Evolutionary conservation across 192 early-diverging fungal species (phyloP).

Genomic region (Coemansia sp.): DNA sequence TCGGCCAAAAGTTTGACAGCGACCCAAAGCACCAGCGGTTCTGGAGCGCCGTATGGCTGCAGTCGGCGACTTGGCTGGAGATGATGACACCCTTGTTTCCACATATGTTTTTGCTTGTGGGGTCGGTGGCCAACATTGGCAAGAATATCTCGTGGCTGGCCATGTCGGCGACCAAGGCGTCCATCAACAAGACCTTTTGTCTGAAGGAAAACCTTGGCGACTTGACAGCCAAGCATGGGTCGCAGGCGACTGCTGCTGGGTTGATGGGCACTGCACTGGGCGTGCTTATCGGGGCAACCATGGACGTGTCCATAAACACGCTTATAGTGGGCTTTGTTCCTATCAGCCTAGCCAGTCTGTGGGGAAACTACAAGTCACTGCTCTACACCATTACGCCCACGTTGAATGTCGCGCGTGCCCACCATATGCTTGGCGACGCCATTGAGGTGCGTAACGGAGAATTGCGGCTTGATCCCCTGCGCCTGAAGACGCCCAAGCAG

Average conservation of each 20-base stretch:
- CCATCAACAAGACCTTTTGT: conserved; percentile 75
- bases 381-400: conserved; percentile 30
- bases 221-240: conserved; percentile 76
- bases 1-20: conserved; percentile 73
- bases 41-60: conserved; percentile 63
- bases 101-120: conserved; percentile 64
- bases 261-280: conserved; percentile 62
- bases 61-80: conserved; percentile 68
- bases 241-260: conserved; percentile 77
- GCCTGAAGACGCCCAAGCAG: conserved; percentile 24
- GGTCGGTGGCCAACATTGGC: conserved; percentile 74
- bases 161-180: conserved; percentile 68
- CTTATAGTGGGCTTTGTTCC: conserved; percentile 62
- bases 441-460: background rate
- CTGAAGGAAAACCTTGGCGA: conserved; percentile 75
- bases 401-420: conserved; percentile 27
- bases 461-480: conserved; percentile 3
- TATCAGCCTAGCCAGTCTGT: conserved; percentile 63
- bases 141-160: conserved; percentile 87
- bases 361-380: conserved; percentile 61
- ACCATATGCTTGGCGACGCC: conserved; percentile 15
- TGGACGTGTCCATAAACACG: conserved; percentile 23
- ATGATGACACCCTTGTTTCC: conserved; percentile 77
- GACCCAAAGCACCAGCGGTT: conserved; percentile 80
- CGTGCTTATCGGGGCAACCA: conserved; percentile 33